Evolutionary conservation across 202 grass and related monocot genomes (phyloP), one percentile per base, ranked within the genome.

Genomic region (Dendrocalamus latiflorus): DNA sequence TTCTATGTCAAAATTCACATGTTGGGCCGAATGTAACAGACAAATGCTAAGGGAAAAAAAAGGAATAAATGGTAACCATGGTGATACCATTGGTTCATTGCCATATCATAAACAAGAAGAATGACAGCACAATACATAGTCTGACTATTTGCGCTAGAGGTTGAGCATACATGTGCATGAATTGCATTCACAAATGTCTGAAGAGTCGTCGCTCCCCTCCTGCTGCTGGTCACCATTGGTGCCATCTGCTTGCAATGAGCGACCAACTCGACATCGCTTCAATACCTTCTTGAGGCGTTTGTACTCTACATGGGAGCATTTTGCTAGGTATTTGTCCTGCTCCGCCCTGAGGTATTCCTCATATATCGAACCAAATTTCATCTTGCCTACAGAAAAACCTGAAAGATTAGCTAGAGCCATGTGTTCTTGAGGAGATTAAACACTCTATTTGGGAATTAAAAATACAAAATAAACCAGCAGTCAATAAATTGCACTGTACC

Each of bases 271-370:
- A 26, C 92, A 94, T 77, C 37, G 86, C 92, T 94, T 94, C 81
- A 94, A 58, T 28, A 94, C 89, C 74, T 91, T 94, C 74, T 94
- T 94, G 22, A 94, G 89, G 54, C 84, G 86, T 80, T 89, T 94
- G 68, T 94, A 94, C 79, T 94, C 84, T 20, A 94, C 81, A 66
- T 85, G 92, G 38, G 89, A 91, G 84, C 86, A 94, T 70, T 91
- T 89, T 36, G 75, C 72, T 74, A 94, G 72, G 85, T 85, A 94
- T 50, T 72, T 73, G 41, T 89, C 84, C 82, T 91, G 92, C 81
- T 94, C 89, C 54, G 36, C 86, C 18, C 87, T 85, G 22, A 91
- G 92, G 79, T 94, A 94, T 20, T 87, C 86, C 42, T 88, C 82
- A 21, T 87, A 94, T 56, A 80, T 91, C 24, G 81, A 74, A 56